Evolutionary conservation across 1,284 basidiomycete genomes (phyloP).

Genomic region (Xerocomus amazonicus): DNA sequence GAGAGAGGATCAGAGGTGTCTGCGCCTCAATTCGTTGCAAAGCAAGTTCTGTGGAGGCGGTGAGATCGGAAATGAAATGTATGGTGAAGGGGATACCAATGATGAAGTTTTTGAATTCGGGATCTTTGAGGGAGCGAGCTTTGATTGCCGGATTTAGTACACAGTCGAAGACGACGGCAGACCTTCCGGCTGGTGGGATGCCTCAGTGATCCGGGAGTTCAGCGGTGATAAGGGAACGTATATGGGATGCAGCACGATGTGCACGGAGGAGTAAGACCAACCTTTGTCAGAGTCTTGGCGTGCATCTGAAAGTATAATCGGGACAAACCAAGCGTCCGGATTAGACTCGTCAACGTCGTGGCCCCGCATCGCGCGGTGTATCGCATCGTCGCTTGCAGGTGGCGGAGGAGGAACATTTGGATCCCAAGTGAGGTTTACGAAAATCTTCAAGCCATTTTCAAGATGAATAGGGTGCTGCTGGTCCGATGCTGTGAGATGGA

Average conservation of each 20-base stretch:
- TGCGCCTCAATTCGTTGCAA: conserved; percentile 66
- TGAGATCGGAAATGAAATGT: conserved; percentile 8
- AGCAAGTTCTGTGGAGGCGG: conserved; percentile 49
- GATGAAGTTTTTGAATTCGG: conserved; percentile 64
- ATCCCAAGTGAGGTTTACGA: conserved; percentile 71
- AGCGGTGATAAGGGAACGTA: conserved; percentile 6
- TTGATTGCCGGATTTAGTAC: conserved; percentile 59
- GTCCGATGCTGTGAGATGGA: conserved; percentile 12
- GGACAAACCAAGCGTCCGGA: conserved; percentile 54
- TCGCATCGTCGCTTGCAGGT: conserved; percentile 48
- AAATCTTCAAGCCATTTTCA: conserved; percentile 55
- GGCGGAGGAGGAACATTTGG: conserved; percentile 63
- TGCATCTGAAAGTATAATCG: conserved; percentile 67
- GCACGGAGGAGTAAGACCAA: conserved; percentile 29
- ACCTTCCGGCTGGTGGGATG: conserved; percentile 53
- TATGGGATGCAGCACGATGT: not conserved
- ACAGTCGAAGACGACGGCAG: conserved; percentile 67
- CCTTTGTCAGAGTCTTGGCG: conserved; percentile 67
- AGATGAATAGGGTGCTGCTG: conserved; percentile 26
- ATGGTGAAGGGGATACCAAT: conserved; percentile 46
- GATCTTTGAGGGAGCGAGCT: conserved; percentile 52
- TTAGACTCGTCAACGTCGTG: conserved; percentile 39
- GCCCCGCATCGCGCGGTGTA: conserved; percentile 53
- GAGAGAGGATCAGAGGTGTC: conserved; percentile 52
- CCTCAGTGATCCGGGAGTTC: not conserved